A percentile compares a stretch with the other conserved stretches of the same genome.
These are phyloP conservation scores for Proliferodiscus dingleyae DNA, from an alignment of 2,329 filamentous ascomycete species.

Conservation along the genomic window DNA sequence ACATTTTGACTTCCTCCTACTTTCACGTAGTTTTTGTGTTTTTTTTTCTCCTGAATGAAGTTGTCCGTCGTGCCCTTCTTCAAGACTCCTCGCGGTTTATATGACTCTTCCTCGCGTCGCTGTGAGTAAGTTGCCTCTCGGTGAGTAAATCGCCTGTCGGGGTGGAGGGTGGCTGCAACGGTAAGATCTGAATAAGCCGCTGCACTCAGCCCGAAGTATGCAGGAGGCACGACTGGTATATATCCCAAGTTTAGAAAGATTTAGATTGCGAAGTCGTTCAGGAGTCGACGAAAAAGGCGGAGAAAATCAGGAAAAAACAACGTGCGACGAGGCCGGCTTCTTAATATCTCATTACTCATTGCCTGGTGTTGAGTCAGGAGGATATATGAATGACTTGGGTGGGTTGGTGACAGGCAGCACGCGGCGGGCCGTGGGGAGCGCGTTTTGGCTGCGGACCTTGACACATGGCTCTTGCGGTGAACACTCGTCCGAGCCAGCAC, in stretches of 20 bases:
- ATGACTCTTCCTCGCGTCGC: not conserved
- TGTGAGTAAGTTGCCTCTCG: conserved; percentile 1
- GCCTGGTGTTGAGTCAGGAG: not conserved
- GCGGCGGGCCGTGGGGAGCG: not conserved
- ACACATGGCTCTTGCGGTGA: not conserved
- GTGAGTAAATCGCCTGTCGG: conserved; percentile 10
- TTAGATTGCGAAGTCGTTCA: not conserved
- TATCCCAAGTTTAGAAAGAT: not conserved
- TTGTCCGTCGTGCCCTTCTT: no score
- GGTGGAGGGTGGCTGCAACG: conserved; percentile 6
- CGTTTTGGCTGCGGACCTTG: not conserved
- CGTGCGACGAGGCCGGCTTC: no score
- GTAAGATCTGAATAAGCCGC: conserved; percentile 15
- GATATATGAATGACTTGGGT: not conserved
- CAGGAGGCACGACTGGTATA: not conserved
- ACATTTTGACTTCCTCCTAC: conserved; percentile 16
- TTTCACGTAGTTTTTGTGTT: not conserved
- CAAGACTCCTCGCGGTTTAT: not conserved
- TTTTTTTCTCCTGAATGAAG: no score
- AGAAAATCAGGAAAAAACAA: not conserved
- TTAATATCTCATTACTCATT: not conserved
- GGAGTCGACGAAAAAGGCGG: not conserved
- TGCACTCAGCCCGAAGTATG: not conserved
- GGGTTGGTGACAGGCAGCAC: not conserved
- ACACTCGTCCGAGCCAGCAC: not conserved